Base-by-base conservation (phyloP, 176 grass and related monocot species). In the Aechmea fasciata region DNA sequence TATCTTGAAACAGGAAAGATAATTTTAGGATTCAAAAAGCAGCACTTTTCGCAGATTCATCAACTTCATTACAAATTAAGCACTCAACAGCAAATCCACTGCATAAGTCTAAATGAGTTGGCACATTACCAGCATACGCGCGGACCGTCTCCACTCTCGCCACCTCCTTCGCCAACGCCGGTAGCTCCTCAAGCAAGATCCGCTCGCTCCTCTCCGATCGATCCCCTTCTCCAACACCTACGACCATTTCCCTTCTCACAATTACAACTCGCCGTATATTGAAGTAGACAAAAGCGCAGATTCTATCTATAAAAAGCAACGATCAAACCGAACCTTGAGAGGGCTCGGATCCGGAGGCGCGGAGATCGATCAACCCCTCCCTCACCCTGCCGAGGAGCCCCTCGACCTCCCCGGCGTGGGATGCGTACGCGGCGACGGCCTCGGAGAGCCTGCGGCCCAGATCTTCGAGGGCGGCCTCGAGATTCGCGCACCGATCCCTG, bases 81-180 rank as follows among this genome's bases (percentile, higher is more conserved):
- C 3, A 13, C 17, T 11, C 4, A 47, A 15, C 13, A 26, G 11
- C 24, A 9, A 47, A 20, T 33, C 14, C 26, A n/a, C 13, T 11
- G 48, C 14, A 66, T 13, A 15, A 41, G 22, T 15, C 47, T 66
- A 50, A 13, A 51, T 22, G 47, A 12, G 49, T 17, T 25, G 4
- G 11, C 23, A 2, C 50, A 26, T 48, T 68, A 94, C 95, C 87
- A 10, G 84, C 78, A 65, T 99, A 94, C 63, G 81, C 77, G 62
- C 70, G 86, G 70, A 88, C 64, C 48, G 91, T 85, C 55, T 93
- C 90, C 69, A 93, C 80, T 75, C 87, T 85, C 71, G 82, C 79
- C 25, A 99, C 95, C 77, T 99, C 90, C 52, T 78, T 84, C 22
- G 95, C 90, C 23, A 99, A 81, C 63, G 84, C 75, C 48, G 84